Evolutionary conservation across 225 moss, liverwort and hornwort species (phyloP), one percentile per base, ranked within the genome.

Genomic region (Pleurozium schreberi): DNA sequence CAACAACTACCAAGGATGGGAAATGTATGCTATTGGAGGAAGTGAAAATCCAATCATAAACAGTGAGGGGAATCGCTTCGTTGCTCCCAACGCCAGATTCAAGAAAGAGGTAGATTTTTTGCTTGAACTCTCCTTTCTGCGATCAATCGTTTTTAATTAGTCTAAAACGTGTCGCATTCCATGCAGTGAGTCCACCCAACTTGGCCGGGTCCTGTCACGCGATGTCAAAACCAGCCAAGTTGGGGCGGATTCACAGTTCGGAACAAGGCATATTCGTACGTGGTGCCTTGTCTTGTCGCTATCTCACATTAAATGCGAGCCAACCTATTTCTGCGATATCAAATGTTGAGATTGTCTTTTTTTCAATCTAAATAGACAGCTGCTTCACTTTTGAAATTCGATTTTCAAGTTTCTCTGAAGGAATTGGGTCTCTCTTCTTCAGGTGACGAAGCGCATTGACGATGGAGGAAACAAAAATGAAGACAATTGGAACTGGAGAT

Each of bases 1-100:
- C 89, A 97, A 97, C 88, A 91, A 93, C 83, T 97, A 95, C 85
- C 74, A 88, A 77, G 93, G 90, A 34, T 97, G 96, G 96, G 91
- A 85, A 78, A 93, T 93, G 64, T 97, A 95, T 76, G 96, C 96
- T 14, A 95, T 97, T 60, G 96, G 96, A 80, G 96, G 96, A 76
- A 97, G 96, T 89, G 96, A 93, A 42, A 74, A 89, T 85, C 96
- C 96, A 40, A 92, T 90, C 6, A 94, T 97, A 76, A 93, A 93
- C 84, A 96, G 96, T 79, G 95, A 97, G 83, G 93, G 96, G 8
- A 97, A 97, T 79, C 94, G 95, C 36, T 97, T 91, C 80, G 45
- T 92, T 64, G 96, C 94, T n/a, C 88, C 87, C 31, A 45, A 88
- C 42, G 87, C 86, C n/a, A 91, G 92, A 43, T 82, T 62, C 26